Conservation (phyloP, 2,329 filamentous ascomycete genomes). For the Penicillium sp. region DNA sequence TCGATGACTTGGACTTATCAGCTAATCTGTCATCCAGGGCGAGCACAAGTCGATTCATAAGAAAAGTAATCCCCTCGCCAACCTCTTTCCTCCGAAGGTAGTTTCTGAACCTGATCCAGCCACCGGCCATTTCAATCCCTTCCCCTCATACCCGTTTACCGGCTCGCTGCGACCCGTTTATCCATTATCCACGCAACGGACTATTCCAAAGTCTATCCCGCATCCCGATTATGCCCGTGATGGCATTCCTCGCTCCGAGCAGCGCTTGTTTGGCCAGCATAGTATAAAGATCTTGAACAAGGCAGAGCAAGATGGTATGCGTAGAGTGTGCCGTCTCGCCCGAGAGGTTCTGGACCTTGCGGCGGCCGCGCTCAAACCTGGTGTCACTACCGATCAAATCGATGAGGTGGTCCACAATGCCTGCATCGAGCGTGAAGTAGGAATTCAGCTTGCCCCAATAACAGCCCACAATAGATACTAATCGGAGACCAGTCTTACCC, state of each 20-base stretch:
- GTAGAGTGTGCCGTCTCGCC: constrained; percentile 79
- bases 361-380: constrained; percentile 75
- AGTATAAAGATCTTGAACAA: constrained; percentile 78
- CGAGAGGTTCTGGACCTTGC: constrained; percentile 91
- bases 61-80: constrained; percentile 67
- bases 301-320: constrained; percentile 79
- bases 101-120: constrained; percentile 88
- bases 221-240: constrained; percentile 83
- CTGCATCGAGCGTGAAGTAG: constrained; percentile 83
- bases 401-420: constrained; percentile 94
- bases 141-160: constrained; percentile 77
- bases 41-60: constrained; percentile 83
- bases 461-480: constrained; percentile 5
- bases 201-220: constrained; percentile 71
- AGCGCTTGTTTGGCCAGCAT: constrained; percentile 62
- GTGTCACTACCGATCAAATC: constrained; percentile 90
- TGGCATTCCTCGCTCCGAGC: constrained; percentile 65
- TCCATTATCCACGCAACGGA: constrained; percentile 65
- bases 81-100: constrained; percentile 68
- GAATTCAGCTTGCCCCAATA: constrained; percentile 28
- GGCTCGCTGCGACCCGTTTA: constrained; percentile 81
- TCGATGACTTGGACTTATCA: constrained; percentile 10
- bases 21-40: constrained; percentile 46
- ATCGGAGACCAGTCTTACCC: constrained; percentile 69
- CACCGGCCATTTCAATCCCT: constrained; percentile 86